Percentiles rank a stretch among this genome's conserved stretches.
phyloP scores from a whole-genome alignment of 345 rosid species.

The Durio zibethinus region DNA sequence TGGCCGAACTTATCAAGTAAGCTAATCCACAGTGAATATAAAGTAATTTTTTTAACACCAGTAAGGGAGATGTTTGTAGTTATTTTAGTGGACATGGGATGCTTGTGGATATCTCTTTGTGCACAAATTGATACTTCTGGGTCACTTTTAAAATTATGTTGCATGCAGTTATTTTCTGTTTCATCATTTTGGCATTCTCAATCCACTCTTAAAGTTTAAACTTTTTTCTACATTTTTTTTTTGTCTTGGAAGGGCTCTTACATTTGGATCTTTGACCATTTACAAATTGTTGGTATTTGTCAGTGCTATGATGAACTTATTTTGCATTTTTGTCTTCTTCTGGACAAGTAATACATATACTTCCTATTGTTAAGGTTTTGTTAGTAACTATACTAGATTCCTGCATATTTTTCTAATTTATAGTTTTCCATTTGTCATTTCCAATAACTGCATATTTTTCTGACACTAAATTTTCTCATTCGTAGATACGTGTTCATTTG shows the following conservation, averaged over 20 bases:
- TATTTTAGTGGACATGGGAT: neutral
- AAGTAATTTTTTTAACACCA: neutral
- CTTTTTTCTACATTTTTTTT: neutral
- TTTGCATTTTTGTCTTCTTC: neutral
- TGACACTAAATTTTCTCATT: constrained; percentile 4
- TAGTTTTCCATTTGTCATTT: neutral
- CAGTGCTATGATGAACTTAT: neutral
- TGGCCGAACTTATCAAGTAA: constrained; percentile 95
- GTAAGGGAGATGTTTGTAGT: neutral
- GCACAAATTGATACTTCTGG: neutral
- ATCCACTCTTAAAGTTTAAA: neutral
- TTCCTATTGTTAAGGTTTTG: neutral
- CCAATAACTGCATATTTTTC: neutral
- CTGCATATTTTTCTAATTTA: neutral
- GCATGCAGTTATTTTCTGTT: neutral
- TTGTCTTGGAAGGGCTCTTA: neutral
- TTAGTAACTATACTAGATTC: neutral
- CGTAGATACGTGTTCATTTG: constrained; percentile 90
- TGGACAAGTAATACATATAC: neutral
- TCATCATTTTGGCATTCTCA: neutral
- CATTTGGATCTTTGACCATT: neutral
- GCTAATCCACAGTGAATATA: constrained; percentile 7
- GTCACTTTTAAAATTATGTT: neutral
- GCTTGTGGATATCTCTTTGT: neutral
- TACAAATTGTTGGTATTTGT: neutral